Base-by-base conservation (phyloP, 306 rosid species). In the Malus sylvestris region DNA sequence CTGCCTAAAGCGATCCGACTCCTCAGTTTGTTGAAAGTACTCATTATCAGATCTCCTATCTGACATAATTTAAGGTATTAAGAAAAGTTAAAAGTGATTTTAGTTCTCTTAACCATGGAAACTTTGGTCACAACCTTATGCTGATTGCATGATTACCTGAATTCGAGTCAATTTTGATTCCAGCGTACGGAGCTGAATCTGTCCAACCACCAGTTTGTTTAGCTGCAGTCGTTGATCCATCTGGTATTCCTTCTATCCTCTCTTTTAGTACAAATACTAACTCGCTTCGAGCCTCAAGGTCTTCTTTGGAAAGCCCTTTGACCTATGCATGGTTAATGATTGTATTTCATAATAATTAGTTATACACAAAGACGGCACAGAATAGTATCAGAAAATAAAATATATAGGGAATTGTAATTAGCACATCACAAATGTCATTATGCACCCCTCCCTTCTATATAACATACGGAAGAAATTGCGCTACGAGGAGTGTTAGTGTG, bases 201-300 rank as follows among this genome's bases (percentile, higher is more conserved):
- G 75, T 57, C 85, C 65, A 71, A 40, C 73, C 72, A 58, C 65
- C 55, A 25, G 73, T 61, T 76, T 73, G 83, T 72, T 70, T 70
- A 40, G 61, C 78, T 55, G 42, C 81, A 70, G 33, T 65, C 11
- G 75, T 30, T 22, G 80, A 57, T 65, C 83, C 87, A 78, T 84
- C 85, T 46, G 85, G 76, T 40, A 84, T 74, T 32, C 59, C 68
- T 78, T 78, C 78, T 70, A 84, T 81, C 63, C 81, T 84, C 70
- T 81, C 83, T 71, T 52, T 68, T 45, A 78, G 70, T 16, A 67
- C 74, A 59, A 70, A 29, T 38, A 81, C 83, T 46, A 78, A 78
- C 53, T 84, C 85, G 19, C 60, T 78, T 68, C 87, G 59, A 60
- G 72, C 79, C 16, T 81, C 76, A 18, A 81, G 40, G 57, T 74